Conservation (phyloP, 208 protist species). For the Wallacemonas sp. region DNA sequence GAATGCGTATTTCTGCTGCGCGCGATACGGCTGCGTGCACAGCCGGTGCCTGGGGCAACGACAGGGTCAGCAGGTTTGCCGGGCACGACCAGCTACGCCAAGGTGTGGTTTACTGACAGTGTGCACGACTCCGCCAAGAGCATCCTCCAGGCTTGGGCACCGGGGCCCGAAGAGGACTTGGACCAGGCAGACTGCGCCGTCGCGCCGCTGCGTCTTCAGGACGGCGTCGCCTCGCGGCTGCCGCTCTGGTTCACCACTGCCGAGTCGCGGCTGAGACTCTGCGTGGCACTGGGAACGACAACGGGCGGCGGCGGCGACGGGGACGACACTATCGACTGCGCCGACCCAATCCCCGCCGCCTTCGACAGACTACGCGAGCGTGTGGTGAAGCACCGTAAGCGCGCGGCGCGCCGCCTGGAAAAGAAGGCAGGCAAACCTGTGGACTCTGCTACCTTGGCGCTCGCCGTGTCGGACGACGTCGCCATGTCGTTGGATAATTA, state of each 20-base stretch:
- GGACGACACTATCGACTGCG: not conserved
- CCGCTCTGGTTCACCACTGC: conserved; percentile 15
- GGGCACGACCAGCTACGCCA: conserved; percentile 8
- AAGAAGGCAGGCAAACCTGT: conserved; percentile 3
- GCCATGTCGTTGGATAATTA: conserved; percentile 65
- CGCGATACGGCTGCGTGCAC: not conserved
- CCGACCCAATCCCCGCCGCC: not conserved
- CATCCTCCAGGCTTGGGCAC: conserved; percentile 11
- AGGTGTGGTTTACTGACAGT: conserved; percentile 32
- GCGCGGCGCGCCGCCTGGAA: conserved; percentile 17
- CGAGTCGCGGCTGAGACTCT: conserved; percentile 23
- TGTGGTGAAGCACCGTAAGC: conserved; percentile 10
- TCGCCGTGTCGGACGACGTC: conserved; percentile 11
- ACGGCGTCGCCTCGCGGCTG: not conserved
- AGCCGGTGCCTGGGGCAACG: conserved; percentile 4
- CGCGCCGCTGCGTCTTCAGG: conserved; percentile 10
- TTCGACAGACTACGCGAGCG: not conserved
- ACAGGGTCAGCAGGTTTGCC: not conserved
- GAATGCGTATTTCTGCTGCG: conserved; percentile 8
- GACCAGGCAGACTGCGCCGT: conserved; percentile 10
- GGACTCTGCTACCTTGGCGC: not conserved
- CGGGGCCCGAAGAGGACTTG: not conserved
- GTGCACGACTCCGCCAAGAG: conserved; percentile 10
- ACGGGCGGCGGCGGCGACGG: not conserved
- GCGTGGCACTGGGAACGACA: conserved; percentile 16